Base-by-base conservation (phyloP, 2,329 filamentous ascomycete genomes). In the Ophiognomonia clavigignenti-juglandacearum region DNA sequence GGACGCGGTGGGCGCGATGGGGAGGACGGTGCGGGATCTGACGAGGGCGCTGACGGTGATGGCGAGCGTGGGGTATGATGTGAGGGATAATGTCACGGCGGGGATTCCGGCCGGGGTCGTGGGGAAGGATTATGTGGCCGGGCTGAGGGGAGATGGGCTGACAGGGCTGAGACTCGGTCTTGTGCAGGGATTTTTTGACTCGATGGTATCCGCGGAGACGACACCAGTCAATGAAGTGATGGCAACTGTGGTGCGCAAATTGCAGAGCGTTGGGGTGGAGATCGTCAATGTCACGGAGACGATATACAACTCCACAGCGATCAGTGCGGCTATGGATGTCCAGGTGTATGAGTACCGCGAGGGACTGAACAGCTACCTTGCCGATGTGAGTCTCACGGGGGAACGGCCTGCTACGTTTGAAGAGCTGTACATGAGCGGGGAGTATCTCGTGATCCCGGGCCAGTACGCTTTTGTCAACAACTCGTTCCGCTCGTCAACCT, bases 271-370 rank as follows among this genome's bases (percentile, higher is more conserved):
- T 5, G 78, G 78, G 10, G 78, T 67, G 4, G 68, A 63, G 0
- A 54, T 83, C 3, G 55, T 83, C 14, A 68, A 72, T 26, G 73
- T 83, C 47, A 68, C 64, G 8, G 65, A 69, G 5, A 35, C 66
- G 1, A 52, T 71, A 14, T 82, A 80, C 58, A 75, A 84, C 54
- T 66, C 75, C 1, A 70, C 71, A 1, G 60, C 65, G 4, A 71
- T 85, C 36, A 57, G 59, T 4, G 56, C 65, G 3, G 61, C 61
- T 0, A 66, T 78, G 14, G 82, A 85, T 54, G 78, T 80, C 1
- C 82, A 86, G 55, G 69, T 69, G 9, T 81, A 69, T 57, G 82
- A 86, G 56, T 82, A 77, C 58, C 71, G 74, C 14, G 69, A 82
- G 56, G 57, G 64, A 19, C 69, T 85, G 53, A 68, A 82, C 48